Conservation (phyloP, 2,329 filamentous ascomycete species). For the Diaporthe amygdali region DNA sequence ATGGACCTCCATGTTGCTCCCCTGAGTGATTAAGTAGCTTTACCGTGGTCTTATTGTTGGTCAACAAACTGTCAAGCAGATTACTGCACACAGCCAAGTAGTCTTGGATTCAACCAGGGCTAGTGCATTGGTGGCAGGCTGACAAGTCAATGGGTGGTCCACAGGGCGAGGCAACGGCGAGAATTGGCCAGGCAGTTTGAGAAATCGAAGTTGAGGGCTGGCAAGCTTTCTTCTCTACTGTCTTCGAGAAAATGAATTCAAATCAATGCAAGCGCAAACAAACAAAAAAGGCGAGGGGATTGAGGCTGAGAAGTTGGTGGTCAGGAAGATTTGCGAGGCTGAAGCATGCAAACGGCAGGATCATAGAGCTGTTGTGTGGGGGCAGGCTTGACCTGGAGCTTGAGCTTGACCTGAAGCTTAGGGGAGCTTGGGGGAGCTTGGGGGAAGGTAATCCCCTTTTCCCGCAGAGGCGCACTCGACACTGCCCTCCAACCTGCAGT, state of each 20-base stretch:
- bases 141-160: not conserved
- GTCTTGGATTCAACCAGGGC: too few relatives aligned
- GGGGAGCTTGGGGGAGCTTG: not conserved
- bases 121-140: not conserved
- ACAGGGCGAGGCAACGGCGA: not conserved
- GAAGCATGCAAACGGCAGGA: too few relatives aligned
- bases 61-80: not conserved
- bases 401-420: not conserved
- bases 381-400: not conserved
- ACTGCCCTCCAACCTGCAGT: too few relatives aligned
- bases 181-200: too few relatives aligned
- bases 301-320: not conserved
- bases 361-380: not conserved
- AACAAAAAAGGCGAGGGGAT: not conserved
- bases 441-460: too few relatives aligned
- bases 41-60: not conserved
- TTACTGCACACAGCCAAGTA: too few relatives aligned
- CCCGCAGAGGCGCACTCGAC: too few relatives aligned
- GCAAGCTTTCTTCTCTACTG: not conserved
- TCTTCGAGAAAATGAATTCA: fast-evolving
- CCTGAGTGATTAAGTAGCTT: not conserved
- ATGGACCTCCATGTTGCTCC: conserved; percentile 50
- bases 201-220: not conserved
- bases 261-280: not conserved
- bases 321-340: too few relatives aligned